Percentiles rank a stretch among this genome's conserved stretches.
These are phyloP conservation scores for Pisolithus marmoratus DNA, from an alignment of 768 basidiomycete genomes.

Conservation along the genomic window DNA sequence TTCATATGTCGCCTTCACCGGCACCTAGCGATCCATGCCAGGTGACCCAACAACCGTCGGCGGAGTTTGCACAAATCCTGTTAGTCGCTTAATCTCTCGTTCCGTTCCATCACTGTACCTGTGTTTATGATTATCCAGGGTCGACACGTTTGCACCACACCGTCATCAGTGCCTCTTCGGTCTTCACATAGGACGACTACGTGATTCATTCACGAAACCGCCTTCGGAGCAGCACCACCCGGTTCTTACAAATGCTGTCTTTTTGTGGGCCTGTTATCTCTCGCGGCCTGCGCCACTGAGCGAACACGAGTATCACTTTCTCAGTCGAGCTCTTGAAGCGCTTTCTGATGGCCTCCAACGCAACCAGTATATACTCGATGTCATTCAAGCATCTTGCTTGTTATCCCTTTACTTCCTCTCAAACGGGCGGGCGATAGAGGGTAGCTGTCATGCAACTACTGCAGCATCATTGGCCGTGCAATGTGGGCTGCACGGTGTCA, in stretches of 20 bases:
- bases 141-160: slow-evolving; percentile 73
- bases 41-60: slow-evolving; percentile 41
- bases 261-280: slow-evolving; percentile 78
- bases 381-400: slow-evolving; percentile 72
- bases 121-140: slow-evolving; percentile 33
- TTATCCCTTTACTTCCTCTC: slow-evolving; percentile 72
- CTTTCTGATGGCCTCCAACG: slow-evolving; percentile 59
- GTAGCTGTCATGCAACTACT: slow-evolving; percentile 69
- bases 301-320: slow-evolving; percentile 69
- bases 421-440: slow-evolving; percentile 73
- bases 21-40: slow-evolving; percentile 47
- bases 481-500: slow-evolving; percentile 55
- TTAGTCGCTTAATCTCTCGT: slow-evolving; percentile 28
- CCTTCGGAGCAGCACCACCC: slow-evolving; percentile 64
- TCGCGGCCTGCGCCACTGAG: slow-evolving; percentile 66
- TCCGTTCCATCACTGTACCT: neutral
- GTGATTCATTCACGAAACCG: slow-evolving; percentile 53
- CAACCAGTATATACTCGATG: slow-evolving; percentile 53
- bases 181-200: slow-evolving; percentile 59
- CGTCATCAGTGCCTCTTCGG: slow-evolving; percentile 71
- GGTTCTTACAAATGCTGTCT: slow-evolving; percentile 73
- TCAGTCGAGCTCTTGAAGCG: slow-evolving; percentile 54
- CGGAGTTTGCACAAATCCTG: slow-evolving; percentile 65
- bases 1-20: slow-evolving; percentile 46
- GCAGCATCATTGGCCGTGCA: slow-evolving; percentile 72